Evolutionary conservation across 2,329 filamentous ascomycete species (phyloP), one percentile per base, ranked within the genome.

Genomic region (Ambrosiella cleistominuta): DNA sequence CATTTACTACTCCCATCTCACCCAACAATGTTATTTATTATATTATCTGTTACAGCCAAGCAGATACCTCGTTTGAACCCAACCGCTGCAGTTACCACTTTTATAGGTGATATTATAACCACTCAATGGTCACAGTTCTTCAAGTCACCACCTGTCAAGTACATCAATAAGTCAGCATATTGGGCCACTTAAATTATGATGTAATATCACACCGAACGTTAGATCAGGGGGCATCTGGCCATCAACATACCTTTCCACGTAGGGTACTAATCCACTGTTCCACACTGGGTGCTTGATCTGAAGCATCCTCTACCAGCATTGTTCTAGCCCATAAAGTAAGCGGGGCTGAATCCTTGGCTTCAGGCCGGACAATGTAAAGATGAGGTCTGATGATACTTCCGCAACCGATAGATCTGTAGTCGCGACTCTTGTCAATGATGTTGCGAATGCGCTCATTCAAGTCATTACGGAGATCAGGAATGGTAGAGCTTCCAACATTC

Each of bases 301-400:
- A 88, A 63, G 91, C 78, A 71, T 98, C 93, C 71, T 98, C 93
- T 52, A 98, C 85, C 65, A 98, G 74, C 70, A 97, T 75, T 49
- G 93, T 96, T 75, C 96, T 91, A 50, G 93, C 93, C 93, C 93
- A 98, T 62, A 97, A 75, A 72, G 94, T 90, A 69, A 98, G 74
- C 38, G 93, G 93, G 72, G 98, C 93, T 56, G 93, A 93, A 66
- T 97, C 93, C 70, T 97, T 91, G 6, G 52, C 36, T 17, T 54
- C 52, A 8, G 52, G 52, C 65, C 90, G 83, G 62, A 97, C 86
- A 65, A 97, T 78, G 68, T 97, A 98, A 59, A 98, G 75, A 66
- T 95, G 88, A 54, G 93, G 93, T 62, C 94, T 81, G n/a, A 84
- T 80, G 63, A 97, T 95, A 70, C 88, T 95, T 62, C 93, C 93